A percentile compares a stretch with the other conserved stretches of the same genome.
These are phyloP conservation scores for Crithidia fasciculata DNA, from an alignment of 208 protist species.

Conservation along the genomic window DNA sequence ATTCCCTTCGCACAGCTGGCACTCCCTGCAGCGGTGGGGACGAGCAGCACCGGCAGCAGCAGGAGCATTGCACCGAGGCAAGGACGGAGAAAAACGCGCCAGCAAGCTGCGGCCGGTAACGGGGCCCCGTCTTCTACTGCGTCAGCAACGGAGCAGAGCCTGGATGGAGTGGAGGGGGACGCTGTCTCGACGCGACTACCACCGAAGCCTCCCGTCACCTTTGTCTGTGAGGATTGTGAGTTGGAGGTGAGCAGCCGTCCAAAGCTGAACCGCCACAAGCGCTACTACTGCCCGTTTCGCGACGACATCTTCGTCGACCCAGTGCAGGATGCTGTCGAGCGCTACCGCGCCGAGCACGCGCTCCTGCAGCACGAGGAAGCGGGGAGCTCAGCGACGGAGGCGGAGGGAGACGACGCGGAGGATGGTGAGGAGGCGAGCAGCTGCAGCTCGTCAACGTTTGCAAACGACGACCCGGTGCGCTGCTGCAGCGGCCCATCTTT, in stretches of 20 bases:
- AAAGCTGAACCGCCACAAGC: constrained; percentile 68
- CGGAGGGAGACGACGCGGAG: neutral
- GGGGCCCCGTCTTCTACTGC: neutral
- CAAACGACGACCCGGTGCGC: neutral
- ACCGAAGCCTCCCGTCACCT: neutral
- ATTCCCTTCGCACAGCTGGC: neutral
- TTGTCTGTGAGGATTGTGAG: constrained; percentile 74
- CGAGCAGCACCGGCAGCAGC: neutral
- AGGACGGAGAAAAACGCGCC: neutral
- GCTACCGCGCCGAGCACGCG: constrained; percentile 15
- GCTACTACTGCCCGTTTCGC: constrained; percentile 84
- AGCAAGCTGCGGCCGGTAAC: neutral
- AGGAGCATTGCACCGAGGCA: neutral
- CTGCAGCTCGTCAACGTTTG: constrained; percentile 3
- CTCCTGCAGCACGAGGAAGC: constrained; percentile 12
- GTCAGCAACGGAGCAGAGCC: neutral
- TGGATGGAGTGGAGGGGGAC: neutral
- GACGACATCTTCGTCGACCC: constrained; percentile 68
- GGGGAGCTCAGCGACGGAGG: too few species aligned
- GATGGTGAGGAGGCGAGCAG: constrained; percentile 8
- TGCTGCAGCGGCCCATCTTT: neutral
- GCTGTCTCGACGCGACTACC: neutral
- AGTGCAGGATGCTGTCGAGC: constrained; percentile 33
- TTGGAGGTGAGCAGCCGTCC: constrained; percentile 61
- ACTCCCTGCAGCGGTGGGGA: too few species aligned